phyloP scores from a whole-genome alignment of 2,329 filamentous ascomycete genomes.

The Phialocephala sp. region DNA sequence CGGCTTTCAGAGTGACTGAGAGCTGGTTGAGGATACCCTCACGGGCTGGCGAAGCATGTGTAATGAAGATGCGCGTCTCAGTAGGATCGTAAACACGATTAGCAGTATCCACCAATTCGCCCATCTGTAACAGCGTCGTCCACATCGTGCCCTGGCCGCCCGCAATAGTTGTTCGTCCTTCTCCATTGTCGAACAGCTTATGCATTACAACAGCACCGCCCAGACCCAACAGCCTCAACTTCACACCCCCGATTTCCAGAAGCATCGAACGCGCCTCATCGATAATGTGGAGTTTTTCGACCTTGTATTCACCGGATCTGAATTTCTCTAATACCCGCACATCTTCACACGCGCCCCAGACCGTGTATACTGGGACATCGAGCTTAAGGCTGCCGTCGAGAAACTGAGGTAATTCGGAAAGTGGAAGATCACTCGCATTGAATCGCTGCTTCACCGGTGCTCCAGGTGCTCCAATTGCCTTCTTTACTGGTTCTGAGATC shows the following conservation, averaged over 20 bases:
- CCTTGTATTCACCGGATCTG: conserved; percentile 96
- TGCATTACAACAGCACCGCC: conserved; percentile 99
- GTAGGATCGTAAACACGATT: conserved; percentile 98
- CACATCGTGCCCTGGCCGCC: conserved; percentile 99
- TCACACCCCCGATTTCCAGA: conserved; percentile 92
- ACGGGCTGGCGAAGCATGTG: conserved; percentile 93
- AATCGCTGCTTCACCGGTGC: conserved; percentile 88
- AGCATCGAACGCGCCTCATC: conserved; percentile 97
- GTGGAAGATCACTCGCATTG: conserved; percentile 78
- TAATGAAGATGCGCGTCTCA: conserved; percentile 95
- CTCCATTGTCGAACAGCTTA: conserved; percentile 98
- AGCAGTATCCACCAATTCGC: conserved; percentile 95
- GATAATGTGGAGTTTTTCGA: conserved; percentile 96
- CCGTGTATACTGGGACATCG: conserved; percentile 96
- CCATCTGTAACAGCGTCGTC: conserved; percentile 98
- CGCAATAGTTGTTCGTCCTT: conserved; percentile 96
- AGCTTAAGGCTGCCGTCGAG: conserved; percentile 88
- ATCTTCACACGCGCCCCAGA: conserved; percentile 99
- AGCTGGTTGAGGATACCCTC: conserved; percentile 98
- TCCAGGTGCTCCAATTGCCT: conserved; percentile 67
- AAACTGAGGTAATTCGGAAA: conserved; percentile 91
- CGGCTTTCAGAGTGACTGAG: conserved; percentile 94
- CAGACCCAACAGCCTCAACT: conserved; percentile 89
- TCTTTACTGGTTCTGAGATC: conserved; percentile 78
- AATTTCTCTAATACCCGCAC: conserved; percentile 97